Evolutionary conservation across 2,329 filamentous ascomycete species (phyloP), one percentile per base, ranked within the genome.

Genomic region (Xenosphaeropsis pyriputrescens): DNA sequence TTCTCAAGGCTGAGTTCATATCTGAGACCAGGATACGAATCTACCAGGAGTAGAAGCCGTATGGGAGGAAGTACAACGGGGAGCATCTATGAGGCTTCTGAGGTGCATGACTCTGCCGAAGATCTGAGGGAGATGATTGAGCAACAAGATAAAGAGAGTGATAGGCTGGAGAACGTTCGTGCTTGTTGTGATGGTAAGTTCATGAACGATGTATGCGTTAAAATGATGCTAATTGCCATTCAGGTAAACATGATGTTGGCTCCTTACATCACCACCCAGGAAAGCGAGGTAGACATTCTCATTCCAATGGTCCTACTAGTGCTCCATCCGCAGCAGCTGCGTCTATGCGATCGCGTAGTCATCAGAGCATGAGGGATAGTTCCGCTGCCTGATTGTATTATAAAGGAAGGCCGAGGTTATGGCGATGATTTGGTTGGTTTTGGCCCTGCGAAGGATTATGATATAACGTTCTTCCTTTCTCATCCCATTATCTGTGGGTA

Each of bases 171-270:
- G 67, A 95, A 98, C 57, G 91, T 98, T 46, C 72, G 91, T 54
- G 88, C 89, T 42, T 98, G 91, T 63, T 98, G 91, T 60, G 91
- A 96, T 71, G 91, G 88, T 89, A 70, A 72, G 79, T 40, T 40
- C 19, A 16, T 14, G 11, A 13, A 32, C 26, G 5, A 5, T n/a
- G 5, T 7, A 29, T 29, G 22, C 29, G 11, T 33, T 17, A 16
- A n/a, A 13, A 26, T 17, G 11, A 37, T 17, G 15, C 50, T 58
- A 47, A 52, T 36, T 12, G 39, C 32, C n/a, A 18, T 37, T 29
- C 40, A 82, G 77, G 79, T 47, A 84, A 82, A 62, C 80, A 85
- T 51, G 79, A 85, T 54, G 80, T 85, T 35, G 70, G 73, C 39
- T 73, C 66, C 39, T 56, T 80, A 36, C 62, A 67, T 41, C 62